Percentiles rank a stretch among this genome's conserved stretches.
Conservation (phyloP, 495 filamentous ascomycete species). For the Neurospora africana region DNA sequence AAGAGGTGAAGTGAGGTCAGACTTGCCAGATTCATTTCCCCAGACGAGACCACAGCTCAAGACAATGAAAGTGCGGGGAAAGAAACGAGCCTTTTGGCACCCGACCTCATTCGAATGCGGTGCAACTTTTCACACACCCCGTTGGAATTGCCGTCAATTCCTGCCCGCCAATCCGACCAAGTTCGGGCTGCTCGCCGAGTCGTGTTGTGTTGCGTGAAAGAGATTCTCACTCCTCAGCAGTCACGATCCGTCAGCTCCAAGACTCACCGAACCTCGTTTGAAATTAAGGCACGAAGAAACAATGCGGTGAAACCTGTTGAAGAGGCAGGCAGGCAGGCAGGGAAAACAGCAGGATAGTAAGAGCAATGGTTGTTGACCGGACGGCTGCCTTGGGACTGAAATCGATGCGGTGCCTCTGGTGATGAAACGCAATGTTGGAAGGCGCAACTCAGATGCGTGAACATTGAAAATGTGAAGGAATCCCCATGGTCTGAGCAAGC, state of each 20-base stretch:
- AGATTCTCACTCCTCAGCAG: not conserved
- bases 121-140: not conserved
- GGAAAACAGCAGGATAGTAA: not conserved
- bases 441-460: not conserved
- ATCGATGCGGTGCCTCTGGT: not conserved
- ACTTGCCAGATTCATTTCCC: not conserved
- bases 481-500: too few species aligned
- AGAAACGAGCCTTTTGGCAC: not conserved
- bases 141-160: not conserved
- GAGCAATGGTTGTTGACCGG: not conserved
- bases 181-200: not conserved
- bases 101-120: not conserved
- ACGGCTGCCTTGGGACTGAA: not conserved
- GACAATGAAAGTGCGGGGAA: not conserved
- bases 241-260: not conserved
- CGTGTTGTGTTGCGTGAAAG: not conserved
- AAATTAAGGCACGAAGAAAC: not conserved
- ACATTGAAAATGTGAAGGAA: not conserved
- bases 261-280: not conserved
- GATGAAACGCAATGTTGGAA: not conserved
- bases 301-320: not conserved
- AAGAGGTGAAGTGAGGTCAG: not conserved
- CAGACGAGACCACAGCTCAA: not conserved
- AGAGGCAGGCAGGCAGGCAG: not conserved
- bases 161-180: not conserved